Percentiles rank a stretch among this genome's conserved stretches.
Conservation (phyloP, 257 asterid species). For the Rauvolfia tetraphylla region DNA sequence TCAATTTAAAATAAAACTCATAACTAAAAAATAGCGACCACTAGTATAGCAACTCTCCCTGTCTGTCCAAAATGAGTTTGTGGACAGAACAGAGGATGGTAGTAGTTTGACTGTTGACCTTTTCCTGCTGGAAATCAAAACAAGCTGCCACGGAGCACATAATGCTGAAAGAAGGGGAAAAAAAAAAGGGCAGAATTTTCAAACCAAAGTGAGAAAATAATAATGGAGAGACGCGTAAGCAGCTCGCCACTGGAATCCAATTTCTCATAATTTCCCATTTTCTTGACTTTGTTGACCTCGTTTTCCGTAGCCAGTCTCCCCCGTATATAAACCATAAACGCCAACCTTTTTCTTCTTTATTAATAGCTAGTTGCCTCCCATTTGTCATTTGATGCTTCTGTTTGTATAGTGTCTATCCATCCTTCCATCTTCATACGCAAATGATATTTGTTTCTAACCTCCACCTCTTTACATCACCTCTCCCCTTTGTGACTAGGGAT, state of each 20-base stretch:
- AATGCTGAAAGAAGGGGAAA: not conserved
- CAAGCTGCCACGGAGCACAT: too few species aligned
- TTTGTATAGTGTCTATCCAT: not conserved
- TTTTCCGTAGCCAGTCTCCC: constrained; percentile 18
- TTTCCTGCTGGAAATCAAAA: too few species aligned
- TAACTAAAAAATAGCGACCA: too few species aligned
- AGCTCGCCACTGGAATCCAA: constrained; percentile 12
- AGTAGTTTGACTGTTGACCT: too few species aligned
- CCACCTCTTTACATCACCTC: not conserved
- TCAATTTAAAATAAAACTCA: too few species aligned
- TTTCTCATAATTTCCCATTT: not conserved
- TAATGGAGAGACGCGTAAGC: constrained; percentile 17
- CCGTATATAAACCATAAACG: not conserved
- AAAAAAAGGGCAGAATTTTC: not conserved
- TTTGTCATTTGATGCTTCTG: constrained; percentile 4
- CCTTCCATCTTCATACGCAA: not conserved
- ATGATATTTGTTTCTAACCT: not conserved
- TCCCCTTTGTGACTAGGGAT: not conserved
- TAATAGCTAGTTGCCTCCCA: not conserved
- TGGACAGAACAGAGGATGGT: too few species aligned
- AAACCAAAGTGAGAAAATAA: too few species aligned
- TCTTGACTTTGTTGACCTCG: constrained; percentile 36
- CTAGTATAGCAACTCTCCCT: too few species aligned
- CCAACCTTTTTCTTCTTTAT: constrained; percentile 1
- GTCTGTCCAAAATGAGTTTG: too few species aligned